Conservation (phyloP, 768 basidiomycete species). For the Mycena alexandri region DNA sequence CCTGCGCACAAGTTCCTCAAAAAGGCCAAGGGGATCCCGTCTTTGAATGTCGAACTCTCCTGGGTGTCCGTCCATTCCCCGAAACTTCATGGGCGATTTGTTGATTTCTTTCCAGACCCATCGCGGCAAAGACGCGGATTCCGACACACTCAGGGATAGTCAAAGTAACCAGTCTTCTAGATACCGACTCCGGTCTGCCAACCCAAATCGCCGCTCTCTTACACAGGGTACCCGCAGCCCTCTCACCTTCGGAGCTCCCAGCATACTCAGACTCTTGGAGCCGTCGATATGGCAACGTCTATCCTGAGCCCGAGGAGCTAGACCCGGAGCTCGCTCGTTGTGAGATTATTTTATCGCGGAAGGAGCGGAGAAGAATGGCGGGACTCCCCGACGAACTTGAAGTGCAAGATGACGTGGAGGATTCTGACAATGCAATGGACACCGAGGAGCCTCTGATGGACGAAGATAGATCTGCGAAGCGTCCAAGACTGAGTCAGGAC, state of each 20-base stretch:
- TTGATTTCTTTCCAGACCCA: slow-evolving; percentile 53
- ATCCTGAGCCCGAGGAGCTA: slow-evolving; percentile 4
- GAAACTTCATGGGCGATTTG: slow-evolving; percentile 11
- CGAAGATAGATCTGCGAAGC: slow-evolving; percentile 32
- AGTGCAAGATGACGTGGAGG: slow-evolving; percentile 21
- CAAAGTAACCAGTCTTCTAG: slow-evolving; percentile 42
- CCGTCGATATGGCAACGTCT: slow-evolving; percentile 29
- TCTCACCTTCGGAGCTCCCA: slow-evolving; percentile 19
- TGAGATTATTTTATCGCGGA: slow-evolving; percentile 57
- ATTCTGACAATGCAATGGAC: slow-evolving; percentile 11
- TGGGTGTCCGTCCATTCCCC: slow-evolving; percentile 67
- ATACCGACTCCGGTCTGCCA: slow-evolving; percentile 21
- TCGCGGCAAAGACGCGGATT: slow-evolving; percentile 56
- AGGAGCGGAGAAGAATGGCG: slow-evolving; percentile 51
- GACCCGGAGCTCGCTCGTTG: slow-evolving; percentile 35
- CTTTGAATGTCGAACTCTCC: slow-evolving; percentile 70
- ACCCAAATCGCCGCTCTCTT: slow-evolving; percentile 14
- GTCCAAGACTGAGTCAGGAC: slow-evolving; percentile 34
- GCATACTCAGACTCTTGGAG: slow-evolving; percentile 26
- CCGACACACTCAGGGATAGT: slow-evolving; percentile 50
- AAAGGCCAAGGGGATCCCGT: slow-evolving; percentile 69
- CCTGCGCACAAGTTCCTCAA: slow-evolving; percentile 54
- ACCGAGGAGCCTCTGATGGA: slow-evolving; percentile 7
- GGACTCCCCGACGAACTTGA: slow-evolving; percentile 35
- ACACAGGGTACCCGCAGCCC: slow-evolving; percentile 1